These are phyloP conservation scores for Aspergillus hiratsukae DNA, from an alignment of 2,329 filamentous ascomycete species.

Conservation along the genomic window DNA sequence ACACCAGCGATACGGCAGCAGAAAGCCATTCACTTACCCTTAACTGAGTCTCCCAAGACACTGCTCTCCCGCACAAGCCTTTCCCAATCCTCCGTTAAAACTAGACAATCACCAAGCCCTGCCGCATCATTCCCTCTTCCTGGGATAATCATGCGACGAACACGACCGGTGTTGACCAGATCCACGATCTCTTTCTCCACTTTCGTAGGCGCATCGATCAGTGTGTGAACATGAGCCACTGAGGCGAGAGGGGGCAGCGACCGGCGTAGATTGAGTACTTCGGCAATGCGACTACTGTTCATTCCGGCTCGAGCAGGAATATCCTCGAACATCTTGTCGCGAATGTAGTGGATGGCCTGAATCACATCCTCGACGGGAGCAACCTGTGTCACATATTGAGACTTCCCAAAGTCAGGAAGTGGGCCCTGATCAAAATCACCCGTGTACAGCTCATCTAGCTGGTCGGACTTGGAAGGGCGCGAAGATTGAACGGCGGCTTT, in stretches of 20 bases:
- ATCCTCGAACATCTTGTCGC: conserved; percentile 51
- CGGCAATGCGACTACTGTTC: conserved; percentile 57
- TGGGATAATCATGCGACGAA: conserved; percentile 54
- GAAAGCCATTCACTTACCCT: conserved; percentile 25
- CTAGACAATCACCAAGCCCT: conserved; percentile 56
- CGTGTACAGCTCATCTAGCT: conserved; percentile 13
- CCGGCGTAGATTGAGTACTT: conserved; percentile 54
- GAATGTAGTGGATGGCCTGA: conserved; percentile 52
- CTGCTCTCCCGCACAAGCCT: conserved; percentile 33
- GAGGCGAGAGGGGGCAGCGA: conserved; percentile 56
- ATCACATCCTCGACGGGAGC: conserved; percentile 46
- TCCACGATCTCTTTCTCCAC: conserved; percentile 57
- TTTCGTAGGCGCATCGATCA: conserved; percentile 53
- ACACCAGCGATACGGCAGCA: too few species aligned
- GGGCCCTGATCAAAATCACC: conserved; percentile 31
- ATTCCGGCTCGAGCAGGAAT: conserved; percentile 56
- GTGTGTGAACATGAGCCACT: conserved; percentile 56
- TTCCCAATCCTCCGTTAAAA: conserved; percentile 52
- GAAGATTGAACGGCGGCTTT: conserved; percentile 33
- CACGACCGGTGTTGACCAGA: conserved; percentile 45
- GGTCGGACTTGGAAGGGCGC: conserved; percentile 20
- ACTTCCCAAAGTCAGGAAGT: conserved; percentile 50
- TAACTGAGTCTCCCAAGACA: conserved; percentile 30
- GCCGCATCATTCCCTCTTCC: conserved; percentile 53
- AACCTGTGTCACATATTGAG: conserved; percentile 46